A percentile compares a stretch with the other conserved stretches of the same genome.
These are phyloP conservation scores for Metahyphopichia silvanorum DNA, from an alignment of 805 yeast genomes.

Conservation along the genomic window DNA sequence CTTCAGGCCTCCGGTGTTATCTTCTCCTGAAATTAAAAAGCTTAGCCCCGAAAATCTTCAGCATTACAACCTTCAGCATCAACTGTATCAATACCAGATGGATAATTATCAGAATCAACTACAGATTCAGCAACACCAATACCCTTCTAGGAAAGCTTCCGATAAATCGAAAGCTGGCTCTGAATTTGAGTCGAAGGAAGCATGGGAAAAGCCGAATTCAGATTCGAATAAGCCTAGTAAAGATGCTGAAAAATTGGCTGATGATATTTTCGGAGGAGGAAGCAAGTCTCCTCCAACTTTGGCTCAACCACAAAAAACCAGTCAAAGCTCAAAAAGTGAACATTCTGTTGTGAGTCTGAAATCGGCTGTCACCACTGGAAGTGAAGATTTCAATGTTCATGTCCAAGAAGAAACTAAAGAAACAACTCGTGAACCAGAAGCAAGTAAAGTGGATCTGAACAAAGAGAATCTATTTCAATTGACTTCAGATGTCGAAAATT, in stretches of 20 bases:
- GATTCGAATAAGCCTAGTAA: slow-evolving; percentile 24
- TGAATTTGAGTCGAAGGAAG: slow-evolving; percentile 29
- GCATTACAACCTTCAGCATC: slow-evolving; percentile 18
- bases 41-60: slow-evolving; percentile 19
- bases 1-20: slow-evolving; percentile 11
- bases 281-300: slow-evolving; percentile 8
- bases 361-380: background rate
- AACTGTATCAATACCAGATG: slow-evolving; percentile 16
- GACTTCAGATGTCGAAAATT: too few relatives aligned
- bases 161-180: slow-evolving; percentile 7
- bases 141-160: slow-evolving; percentile 2
- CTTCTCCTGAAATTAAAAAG: slow-evolving; percentile 9
- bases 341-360: slow-evolving; percentile 3
- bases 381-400: too few relatives aligned
- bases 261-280: slow-evolving; percentile 35
- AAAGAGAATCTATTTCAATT: too few relatives aligned
- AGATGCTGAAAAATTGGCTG: slow-evolving; percentile 35
- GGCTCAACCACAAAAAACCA: slow-evolving; percentile 10
- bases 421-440: too few relatives aligned
- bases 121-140: slow-evolving; percentile 8
- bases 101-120: slow-evolving; percentile 13
- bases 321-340: slow-evolving; percentile 18
- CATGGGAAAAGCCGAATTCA: slow-evolving; percentile 30
- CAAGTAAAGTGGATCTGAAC: too few relatives aligned
- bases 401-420: too few relatives aligned